Percentiles rank a stretch among this genome's conserved stretches.
Conservation (phyloP, 345 rosid species). For the Corchorus capsularis region DNA sequence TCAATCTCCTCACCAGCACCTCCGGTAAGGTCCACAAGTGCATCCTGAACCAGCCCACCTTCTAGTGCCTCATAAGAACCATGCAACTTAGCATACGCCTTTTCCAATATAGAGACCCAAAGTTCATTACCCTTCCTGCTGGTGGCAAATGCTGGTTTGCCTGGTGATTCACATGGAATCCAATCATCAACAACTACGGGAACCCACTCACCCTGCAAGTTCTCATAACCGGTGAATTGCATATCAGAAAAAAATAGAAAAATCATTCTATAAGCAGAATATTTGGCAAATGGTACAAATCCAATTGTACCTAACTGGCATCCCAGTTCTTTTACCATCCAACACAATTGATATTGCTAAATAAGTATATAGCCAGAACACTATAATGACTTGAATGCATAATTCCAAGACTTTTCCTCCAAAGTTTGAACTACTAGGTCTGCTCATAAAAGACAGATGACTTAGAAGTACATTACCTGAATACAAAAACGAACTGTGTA, state of each 20-base stretch:
- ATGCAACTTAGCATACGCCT: conserved; percentile 97
- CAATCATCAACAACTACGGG: conserved; percentile 99
- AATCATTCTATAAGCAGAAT: conserved; percentile 1
- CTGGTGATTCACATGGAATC: conserved; percentile 96
- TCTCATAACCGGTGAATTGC: conserved; percentile 10
- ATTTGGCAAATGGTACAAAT: not conserved
- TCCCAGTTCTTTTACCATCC: not conserved
- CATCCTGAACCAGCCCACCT: conserved; percentile 99
- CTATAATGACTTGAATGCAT: not conserved
- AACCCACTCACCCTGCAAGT: conserved; percentile 97
- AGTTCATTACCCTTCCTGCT: conserved; percentile 89
- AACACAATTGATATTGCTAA: not conserved
- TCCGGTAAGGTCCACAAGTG: conserved; percentile 99
- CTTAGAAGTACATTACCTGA: conserved; percentile 58
- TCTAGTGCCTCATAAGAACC: conserved; percentile 99
- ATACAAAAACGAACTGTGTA: conserved; percentile 99
- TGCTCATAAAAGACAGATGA: conserved; percentile 4
- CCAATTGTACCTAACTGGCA: not conserved
- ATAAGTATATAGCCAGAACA: not conserved
- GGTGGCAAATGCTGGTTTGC: conserved; percentile 99
- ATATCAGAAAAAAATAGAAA: not conserved
- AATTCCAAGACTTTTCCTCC: not conserved
- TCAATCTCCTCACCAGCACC: conserved; percentile 99
- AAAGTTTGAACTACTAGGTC: not conserved
- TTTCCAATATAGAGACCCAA: conserved; percentile 97